phyloP scores from a whole-genome alignment of 805 yeast species.

The Citeromyces nyonsensis region DNA sequence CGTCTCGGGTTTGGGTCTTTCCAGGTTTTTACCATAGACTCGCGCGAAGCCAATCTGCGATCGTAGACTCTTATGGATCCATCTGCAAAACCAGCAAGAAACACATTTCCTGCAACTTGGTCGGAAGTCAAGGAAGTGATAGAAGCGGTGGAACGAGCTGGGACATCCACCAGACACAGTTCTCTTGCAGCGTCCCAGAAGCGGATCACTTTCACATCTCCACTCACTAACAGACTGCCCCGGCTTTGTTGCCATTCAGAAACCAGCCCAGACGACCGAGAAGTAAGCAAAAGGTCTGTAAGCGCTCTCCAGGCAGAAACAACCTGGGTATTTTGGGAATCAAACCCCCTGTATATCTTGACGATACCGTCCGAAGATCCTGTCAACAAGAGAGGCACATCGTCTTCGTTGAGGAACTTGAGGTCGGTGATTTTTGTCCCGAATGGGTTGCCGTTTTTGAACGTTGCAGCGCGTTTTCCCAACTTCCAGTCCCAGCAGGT shows the following conservation, averaged over 20 bases:
- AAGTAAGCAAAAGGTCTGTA: slow-evolving; percentile 69
- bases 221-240: slow-evolving; percentile 82
- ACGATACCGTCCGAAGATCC: slow-evolving; percentile 95
- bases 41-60: slow-evolving; percentile 70
- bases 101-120: slow-evolving; percentile 84
- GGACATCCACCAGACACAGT: slow-evolving; percentile 70
- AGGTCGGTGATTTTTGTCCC: slow-evolving; percentile 84
- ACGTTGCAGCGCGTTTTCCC: slow-evolving; percentile 40
- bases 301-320: slow-evolving; percentile 89
- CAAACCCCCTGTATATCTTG: slow-evolving; percentile 67
- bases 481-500: slow-evolving; percentile 82
- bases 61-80: slow-evolving; percentile 84
- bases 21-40: slow-evolving; percentile 80
- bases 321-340: slow-evolving; percentile 40
- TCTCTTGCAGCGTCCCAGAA: slow-evolving; percentile 97
- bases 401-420: slow-evolving; percentile 85
- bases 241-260: slow-evolving; percentile 96
- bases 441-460: slow-evolving; percentile 72
- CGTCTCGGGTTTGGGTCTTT: slow-evolving; percentile 21
- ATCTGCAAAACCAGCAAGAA: slow-evolving; percentile 88
- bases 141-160: slow-evolving; percentile 82
- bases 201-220: slow-evolving; percentile 83
- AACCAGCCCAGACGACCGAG: slow-evolving; percentile 68
- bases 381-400: slow-evolving; percentile 65
- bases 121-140: slow-evolving; percentile 86